A percentile compares a stretch with the other conserved stretches of the same genome.
These are phyloP conservation scores for Pulveroboletus sp. DNA, from an alignment of 768 basidiomycete species.

Conservation along the genomic window DNA sequence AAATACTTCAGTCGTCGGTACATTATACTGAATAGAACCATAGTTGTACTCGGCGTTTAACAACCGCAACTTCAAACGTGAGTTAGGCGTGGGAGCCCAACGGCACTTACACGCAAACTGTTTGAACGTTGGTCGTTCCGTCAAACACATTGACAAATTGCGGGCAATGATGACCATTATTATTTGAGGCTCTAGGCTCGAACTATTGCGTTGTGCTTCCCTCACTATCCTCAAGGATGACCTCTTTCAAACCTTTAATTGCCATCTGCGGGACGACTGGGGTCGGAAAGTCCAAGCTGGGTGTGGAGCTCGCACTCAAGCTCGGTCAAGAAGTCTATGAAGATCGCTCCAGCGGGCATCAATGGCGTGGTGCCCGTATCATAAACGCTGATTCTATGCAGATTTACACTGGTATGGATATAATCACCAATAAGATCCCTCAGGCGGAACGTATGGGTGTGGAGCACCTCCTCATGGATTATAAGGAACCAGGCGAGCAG, in stretches of 20 bases:
- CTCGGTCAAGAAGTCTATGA: conserved; percentile 35
- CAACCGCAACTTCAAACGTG: too few species aligned
- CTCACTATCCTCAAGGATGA: conserved; percentile 18
- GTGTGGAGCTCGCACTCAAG: conserved; percentile 77
- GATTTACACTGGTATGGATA: conserved; percentile 84
- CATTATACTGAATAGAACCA: too few species aligned
- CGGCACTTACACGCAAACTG: too few species aligned
- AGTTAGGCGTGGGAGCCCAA: too few species aligned
- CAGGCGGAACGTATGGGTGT: conserved; percentile 71
- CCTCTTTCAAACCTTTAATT: conserved; percentile 60
- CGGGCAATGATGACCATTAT: background rate
- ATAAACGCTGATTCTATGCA: conserved; percentile 99
- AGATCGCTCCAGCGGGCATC: conserved; percentile 19
- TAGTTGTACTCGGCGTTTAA: too few species aligned
- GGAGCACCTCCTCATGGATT: conserved; percentile 85
- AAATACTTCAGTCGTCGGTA: too few species aligned
- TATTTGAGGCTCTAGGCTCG: background rate
- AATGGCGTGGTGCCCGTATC: conserved; percentile 64
- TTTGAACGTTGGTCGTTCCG: too few species aligned
- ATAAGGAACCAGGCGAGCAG: conserved; percentile 83
- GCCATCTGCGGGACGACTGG: conserved; percentile 92
- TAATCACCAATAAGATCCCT: conserved; percentile 93
- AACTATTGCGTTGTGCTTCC: background rate
- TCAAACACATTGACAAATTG: background rate
- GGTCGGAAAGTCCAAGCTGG: conserved; percentile 92